A percentile compares a stretch with the other conserved stretches of the same genome.
phyloP scores from a whole-genome alignment of 2,329 filamentous ascomycete genomes.

The Chrysosporium queenslandicum region DNA sequence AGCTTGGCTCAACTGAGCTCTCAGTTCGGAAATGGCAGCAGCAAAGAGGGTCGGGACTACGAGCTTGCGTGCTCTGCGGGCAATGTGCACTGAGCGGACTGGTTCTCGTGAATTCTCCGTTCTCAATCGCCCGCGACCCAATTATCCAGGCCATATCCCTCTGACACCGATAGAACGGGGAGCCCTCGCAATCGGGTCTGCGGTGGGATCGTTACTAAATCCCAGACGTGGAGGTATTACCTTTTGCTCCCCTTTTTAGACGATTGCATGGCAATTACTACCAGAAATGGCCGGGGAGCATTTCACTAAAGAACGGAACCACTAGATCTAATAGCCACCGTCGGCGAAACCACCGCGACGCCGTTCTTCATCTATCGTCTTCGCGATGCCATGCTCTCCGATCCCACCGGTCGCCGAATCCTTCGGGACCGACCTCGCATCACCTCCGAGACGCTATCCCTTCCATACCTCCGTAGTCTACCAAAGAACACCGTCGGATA shows the following conservation, averaged over 20 bases:
- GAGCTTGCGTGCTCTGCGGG: neutral
- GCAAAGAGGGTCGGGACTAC: constrained; percentile 1
- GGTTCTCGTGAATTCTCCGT: constrained; percentile 58
- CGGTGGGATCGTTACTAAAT: constrained; percentile 54
- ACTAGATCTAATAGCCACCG: constrained; percentile 77
- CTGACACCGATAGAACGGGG: constrained; percentile 68
- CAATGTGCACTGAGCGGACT: constrained; percentile 5
- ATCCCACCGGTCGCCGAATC: constrained; percentile 77
- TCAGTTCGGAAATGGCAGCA: neutral
- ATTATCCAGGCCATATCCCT: constrained; percentile 87
- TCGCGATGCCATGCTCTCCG: constrained; percentile 78
- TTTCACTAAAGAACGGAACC: neutral
- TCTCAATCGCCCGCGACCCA: constrained; percentile 72
- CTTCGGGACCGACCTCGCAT: constrained; percentile 83
- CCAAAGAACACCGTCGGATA: constrained; percentile 66
- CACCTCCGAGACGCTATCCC: constrained; percentile 58
- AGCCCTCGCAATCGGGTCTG: constrained; percentile 55
- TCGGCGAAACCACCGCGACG: constrained; percentile 89
- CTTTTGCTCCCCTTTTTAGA: too few species aligned
- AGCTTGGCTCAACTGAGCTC: neutral
- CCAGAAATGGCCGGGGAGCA: too few species aligned
- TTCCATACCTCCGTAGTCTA: constrained; percentile 60
- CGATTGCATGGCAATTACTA: too few species aligned
- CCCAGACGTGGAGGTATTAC: constrained; percentile 73
- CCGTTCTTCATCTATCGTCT: constrained; percentile 93